Evolutionary conservation across 2,329 filamentous ascomycete genomes (phyloP), one percentile per base, ranked within the genome.

Genomic region (Tothia fuscella): DNA sequence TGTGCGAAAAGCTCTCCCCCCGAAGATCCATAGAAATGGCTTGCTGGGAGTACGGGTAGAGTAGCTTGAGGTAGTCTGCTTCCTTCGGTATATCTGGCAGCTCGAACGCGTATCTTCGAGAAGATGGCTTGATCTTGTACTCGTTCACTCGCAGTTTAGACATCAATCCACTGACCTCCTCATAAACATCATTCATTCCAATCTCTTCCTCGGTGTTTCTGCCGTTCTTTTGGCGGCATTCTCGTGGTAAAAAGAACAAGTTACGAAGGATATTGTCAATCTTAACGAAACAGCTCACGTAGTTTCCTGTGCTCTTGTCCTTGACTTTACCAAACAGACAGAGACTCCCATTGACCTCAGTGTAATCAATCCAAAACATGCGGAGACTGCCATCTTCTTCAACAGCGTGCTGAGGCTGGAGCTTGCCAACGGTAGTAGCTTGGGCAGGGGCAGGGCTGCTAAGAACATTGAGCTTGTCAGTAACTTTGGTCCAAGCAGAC

Each of bases 351-450:
- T 88, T 87, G 56, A 94, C 69, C 57, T 98, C 91, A 1, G 82
- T 86, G 55, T 94, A 98, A 61, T 98, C 91, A 6, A 84, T 82
- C 91, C 91, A 98, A 66, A 95, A 98, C 67, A 98, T 86, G 50
- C 81, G 80, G 22, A 98, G 69, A 51, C 83, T 93, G 26, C 89
- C 91, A 54, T 98, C 88, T 48, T 84, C 78, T 58, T 96, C 89
- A n/a, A 93, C 65, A n/a, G 84, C 87, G 60, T 93, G 82, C 48
- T 82, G 76, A 44, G 84, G 72, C 48, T 81, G 78, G 37, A 95
- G 72, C 62, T 96, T 98, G 30, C 87, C 87, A 49, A 84, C 74
- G 6, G 66, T 70, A 6, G 67, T 70, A 20, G 67, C 67, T 49
- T 86, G 80, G 3, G 74, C 58, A 4, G 73, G 67, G 20, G 26